Evolutionary conservation across 306 rosid species (phyloP), one percentile per base, ranked within the genome.

Genomic region (Fragaria ananassa): DNA sequence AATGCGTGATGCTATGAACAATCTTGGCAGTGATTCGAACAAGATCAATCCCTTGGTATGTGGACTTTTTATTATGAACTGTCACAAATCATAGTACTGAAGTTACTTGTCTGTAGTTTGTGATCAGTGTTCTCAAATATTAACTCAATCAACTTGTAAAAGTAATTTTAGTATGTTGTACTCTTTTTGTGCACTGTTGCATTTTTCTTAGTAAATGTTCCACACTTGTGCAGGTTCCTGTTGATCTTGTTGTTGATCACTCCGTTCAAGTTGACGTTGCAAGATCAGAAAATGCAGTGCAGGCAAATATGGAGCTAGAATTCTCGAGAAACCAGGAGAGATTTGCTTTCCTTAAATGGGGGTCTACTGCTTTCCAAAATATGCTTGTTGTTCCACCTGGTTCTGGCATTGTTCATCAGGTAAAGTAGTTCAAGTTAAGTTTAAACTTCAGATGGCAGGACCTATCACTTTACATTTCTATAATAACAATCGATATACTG

Each of bases 331-430:
- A 94, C 87, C 85, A 74, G 87, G 98, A 91, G 85, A 94, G 98
- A 78, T 94, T 94, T 81, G 97, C 87, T 78, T 94, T 94, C 70
- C 96, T 94, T 18, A 91, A 90, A 83, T 91, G 98, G 98, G 98
- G 98, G 6, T 94, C 98, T 50, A 90, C 73, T 66, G 94, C 98
- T 72, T 91, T 94, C 89, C 87, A 27, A 9, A 94, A 89, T 83
- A 85, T 94, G 98, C 97, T 94, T 50, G 96, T 94, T 80, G 93
- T 94, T 81, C 98, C 98, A 77, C 98, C 97, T 76, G 96, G 97
- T 68, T 94, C 96, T 81, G 94, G 97, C 78, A 94, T 94, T 47
- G 94, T 94, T 54, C 98, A 94, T 71, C 98, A 94, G 90, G 98
- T 88, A 88, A 83, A 75, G 70, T 49, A 79, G 71, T 82, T 79